A percentile compares a stretch with the other conserved stretches of the same genome.
These are phyloP conservation scores for Neocallimastix lanati DNA, from an alignment of 192 early-diverging fungal species.

Conservation along the genomic window DNA sequence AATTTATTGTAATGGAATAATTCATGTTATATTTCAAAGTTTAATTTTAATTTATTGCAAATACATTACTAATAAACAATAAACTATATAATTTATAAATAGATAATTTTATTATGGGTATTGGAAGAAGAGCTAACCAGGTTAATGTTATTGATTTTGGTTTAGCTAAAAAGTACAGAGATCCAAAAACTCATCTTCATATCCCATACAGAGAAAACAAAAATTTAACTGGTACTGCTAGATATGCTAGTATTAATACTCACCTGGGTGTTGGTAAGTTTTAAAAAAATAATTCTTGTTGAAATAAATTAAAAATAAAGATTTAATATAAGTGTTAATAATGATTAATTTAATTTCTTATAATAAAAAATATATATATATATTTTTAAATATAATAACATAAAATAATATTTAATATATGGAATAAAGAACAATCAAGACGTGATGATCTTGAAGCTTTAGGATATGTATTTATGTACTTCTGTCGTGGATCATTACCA, in stretches of 20 bases:
- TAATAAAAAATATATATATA: background rate
- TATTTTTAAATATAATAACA: background rate
- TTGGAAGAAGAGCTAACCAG: slow-evolving; percentile 62
- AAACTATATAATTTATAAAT: no score
- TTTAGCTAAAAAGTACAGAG: slow-evolving; percentile 75
- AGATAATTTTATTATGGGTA: no score
- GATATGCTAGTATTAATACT: slow-evolving; percentile 82
- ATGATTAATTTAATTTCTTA: background rate
- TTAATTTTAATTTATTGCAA: no score
- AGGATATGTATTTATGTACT: slow-evolving; percentile 83
- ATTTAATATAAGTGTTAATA: no score
- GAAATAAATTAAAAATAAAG: no score
- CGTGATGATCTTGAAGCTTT: slow-evolving; percentile 79
- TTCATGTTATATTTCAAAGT: no score
- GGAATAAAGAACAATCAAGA: slow-evolving; percentile 54
- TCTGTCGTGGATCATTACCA: slow-evolving; percentile 70
- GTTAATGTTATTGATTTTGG: slow-evolving; percentile 86
- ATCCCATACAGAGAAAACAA: slow-evolving; percentile 86
- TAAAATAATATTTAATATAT: no score
- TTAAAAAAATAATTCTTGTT: no score
- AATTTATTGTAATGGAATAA: no score
- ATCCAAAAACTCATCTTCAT: slow-evolving; percentile 64
- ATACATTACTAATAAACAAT: background rate
- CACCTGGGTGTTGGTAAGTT: slow-evolving; percentile 55
- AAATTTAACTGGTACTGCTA: slow-evolving; percentile 78